Evolutionary conservation across 2,329 filamentous ascomycete species (phyloP).

Genomic region (Microdochium paspali): DNA sequence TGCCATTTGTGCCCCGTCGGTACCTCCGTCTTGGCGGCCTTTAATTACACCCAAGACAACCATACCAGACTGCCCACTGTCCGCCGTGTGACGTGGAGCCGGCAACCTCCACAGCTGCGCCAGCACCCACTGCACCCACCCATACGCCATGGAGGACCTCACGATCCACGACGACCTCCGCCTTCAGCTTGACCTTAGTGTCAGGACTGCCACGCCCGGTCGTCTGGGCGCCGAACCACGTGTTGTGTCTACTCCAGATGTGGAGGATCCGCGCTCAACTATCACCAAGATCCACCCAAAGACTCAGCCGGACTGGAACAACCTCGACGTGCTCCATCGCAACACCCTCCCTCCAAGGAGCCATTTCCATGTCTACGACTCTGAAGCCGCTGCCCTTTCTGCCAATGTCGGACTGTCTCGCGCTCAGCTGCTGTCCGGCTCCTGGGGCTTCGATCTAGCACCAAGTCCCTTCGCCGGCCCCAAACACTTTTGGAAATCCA

Average conservation of each 20-base stretch:
- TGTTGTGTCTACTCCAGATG: background rate
- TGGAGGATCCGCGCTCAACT: background rate
- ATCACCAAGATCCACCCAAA: background rate
- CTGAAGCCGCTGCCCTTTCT: slow-evolving; percentile 36
- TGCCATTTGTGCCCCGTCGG: too few species aligned
- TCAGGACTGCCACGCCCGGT: background rate
- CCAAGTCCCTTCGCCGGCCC: slow-evolving; percentile 35
- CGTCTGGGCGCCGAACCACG: background rate
- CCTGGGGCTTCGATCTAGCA: slow-evolving; percentile 43
- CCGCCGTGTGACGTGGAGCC: background rate
- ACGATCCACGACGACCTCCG: background rate
- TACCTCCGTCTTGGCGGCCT: too few species aligned
- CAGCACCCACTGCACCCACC: background rate
- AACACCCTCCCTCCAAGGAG: slow-evolving; percentile 49
- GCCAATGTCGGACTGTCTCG: slow-evolving; percentile 27
- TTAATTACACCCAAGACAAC: too few species aligned
- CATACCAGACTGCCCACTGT: background rate
- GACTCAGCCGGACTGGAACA: slow-evolving; percentile 47
- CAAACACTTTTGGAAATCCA: slow-evolving; percentile 23
- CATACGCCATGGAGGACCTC: background rate
- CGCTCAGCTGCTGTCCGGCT: slow-evolving; percentile 37
- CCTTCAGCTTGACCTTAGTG: background rate
- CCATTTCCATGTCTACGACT: slow-evolving; percentile 44
- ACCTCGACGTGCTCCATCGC: slow-evolving; percentile 48
- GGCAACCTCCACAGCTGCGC: background rate